Conservation (phyloP, 2,329 filamentous ascomycete species). For the Pseudogymnoascus sp. region DNA sequence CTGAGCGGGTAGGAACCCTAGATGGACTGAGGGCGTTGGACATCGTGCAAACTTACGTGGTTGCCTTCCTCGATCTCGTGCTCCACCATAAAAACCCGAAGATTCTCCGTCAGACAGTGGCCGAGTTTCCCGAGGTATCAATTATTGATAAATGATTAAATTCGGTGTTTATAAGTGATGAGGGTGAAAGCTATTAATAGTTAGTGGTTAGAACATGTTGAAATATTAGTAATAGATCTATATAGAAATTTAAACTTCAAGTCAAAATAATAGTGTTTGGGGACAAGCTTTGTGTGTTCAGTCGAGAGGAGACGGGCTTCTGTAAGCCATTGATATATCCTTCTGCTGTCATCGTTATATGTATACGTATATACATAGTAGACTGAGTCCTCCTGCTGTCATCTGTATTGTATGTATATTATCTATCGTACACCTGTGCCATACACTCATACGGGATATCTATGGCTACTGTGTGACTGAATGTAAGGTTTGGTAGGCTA, state of each 20-base stretch:
- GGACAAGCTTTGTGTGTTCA: no score
- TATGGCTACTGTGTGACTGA: no score
- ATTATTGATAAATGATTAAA: background rate
- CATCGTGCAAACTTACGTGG: conserved; percentile 26
- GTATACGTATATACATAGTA: no score
- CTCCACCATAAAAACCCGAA: conserved; percentile 17
- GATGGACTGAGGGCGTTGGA: conserved; percentile 24
- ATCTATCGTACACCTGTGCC: no score
- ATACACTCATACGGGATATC: no score
- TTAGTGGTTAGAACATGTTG: background rate
- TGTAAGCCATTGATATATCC: no score
- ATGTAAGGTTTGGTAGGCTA: no score
- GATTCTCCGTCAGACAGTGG: conserved; percentile 13
- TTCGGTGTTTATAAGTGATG: background rate
- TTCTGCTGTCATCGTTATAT: no score
- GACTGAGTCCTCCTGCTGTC: no score
- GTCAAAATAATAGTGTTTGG: background rate
- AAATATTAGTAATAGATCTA: background rate
- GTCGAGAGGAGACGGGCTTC: no score
- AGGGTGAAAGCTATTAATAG: background rate
- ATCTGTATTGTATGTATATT: no score
- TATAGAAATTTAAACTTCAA: background rate
- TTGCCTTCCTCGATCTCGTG: conserved; percentile 27
- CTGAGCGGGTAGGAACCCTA: conserved; percentile 25
- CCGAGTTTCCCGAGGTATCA: conserved; percentile 21